These are phyloP conservation scores for Digitaria exilis DNA, from an alignment of 202 grass and related monocot species.

Conservation along the genomic window DNA sequence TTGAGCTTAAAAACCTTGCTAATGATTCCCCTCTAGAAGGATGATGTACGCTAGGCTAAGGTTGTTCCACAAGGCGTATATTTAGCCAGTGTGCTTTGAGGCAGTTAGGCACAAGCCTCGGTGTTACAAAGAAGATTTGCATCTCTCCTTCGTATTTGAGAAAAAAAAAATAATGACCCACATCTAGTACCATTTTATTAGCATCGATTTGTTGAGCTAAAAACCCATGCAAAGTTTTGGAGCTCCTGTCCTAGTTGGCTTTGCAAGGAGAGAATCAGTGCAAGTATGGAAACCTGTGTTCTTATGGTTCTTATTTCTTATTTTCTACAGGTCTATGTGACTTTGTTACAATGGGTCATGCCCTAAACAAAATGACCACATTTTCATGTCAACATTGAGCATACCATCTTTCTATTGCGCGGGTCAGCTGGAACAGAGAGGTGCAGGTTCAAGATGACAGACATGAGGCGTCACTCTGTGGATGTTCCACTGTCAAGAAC, in stretches of 20 bases:
- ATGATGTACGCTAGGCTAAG: too few species aligned
- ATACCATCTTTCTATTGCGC: constrained; percentile 29
- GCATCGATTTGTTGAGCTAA: not conserved
- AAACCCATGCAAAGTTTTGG: not conserved
- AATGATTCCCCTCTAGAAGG: not conserved
- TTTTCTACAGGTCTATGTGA: constrained; percentile 42
- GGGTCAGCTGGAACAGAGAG: not conserved
- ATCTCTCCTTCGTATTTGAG: not conserved
- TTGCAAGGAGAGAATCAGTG: not conserved
- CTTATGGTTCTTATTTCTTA: constrained; percentile 28
- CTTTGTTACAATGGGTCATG: constrained; percentile 14
- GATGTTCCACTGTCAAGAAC: constrained; percentile 94
- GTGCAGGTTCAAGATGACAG: constrained; percentile 51
- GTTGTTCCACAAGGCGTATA: too few species aligned
- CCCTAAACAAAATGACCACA: constrained; percentile 3
- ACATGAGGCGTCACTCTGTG: constrained; percentile 73
- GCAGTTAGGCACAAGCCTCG: too few species aligned
- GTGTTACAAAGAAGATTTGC: too few species aligned
- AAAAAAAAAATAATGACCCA: not conserved
- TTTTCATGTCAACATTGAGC: constrained; percentile 24
- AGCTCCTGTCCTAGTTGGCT: not conserved
- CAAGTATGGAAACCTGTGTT: not conserved
- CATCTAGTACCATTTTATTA: not conserved
- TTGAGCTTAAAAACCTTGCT: constrained; percentile 5
- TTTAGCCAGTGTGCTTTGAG: too few species aligned